A percentile compares a stretch with the other conserved stretches of the same genome.
Conservation (phyloP, 169 alveolate genomes). For the Eimeria praecox region DNA sequence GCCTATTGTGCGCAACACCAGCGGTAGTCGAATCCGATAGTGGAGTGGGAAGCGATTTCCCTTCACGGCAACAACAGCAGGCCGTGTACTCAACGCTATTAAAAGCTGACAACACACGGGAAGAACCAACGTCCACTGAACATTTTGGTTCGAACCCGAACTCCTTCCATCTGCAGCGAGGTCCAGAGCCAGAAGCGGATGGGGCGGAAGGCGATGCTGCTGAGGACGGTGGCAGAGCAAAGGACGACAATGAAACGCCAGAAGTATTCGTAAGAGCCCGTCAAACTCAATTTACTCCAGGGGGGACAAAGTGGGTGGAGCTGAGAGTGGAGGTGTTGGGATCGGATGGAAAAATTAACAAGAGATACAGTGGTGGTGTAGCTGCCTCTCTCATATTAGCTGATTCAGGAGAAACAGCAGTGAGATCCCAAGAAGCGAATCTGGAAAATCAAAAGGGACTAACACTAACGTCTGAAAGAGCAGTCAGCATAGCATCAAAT, state of each 20-base stretch:
- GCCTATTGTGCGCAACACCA: background rate
- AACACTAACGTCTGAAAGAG: background rate
- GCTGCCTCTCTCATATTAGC: constrained; percentile 68
- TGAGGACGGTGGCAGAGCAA: constrained; percentile 18
- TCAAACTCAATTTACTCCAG: background rate
- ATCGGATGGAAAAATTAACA: constrained; percentile 29
- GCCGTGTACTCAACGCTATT: background rate
- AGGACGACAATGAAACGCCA: background rate
- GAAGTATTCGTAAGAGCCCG: constrained; percentile 23
- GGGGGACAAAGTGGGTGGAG: constrained; percentile 62
- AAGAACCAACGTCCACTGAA: background rate
- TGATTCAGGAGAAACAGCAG: background rate
- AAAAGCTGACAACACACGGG: background rate
- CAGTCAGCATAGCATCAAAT: constrained; percentile 44
- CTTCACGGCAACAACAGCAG: background rate
- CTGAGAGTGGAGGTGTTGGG: constrained; percentile 56
- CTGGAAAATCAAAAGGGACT: background rate
- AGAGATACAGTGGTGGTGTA: constrained; percentile 38
- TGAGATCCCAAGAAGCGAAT: background rate
- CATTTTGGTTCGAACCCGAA: background rate
- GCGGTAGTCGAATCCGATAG: background rate
- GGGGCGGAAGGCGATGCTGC: background rate
- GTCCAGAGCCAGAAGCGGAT: background rate
- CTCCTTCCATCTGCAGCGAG: background rate
- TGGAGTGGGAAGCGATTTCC: background rate